A percentile compares a stretch with the other conserved stretches of the same genome.
These are phyloP conservation scores for Talaromyces amestolkiae DNA, from an alignment of 2,329 filamentous ascomycete species.

Conservation along the genomic window DNA sequence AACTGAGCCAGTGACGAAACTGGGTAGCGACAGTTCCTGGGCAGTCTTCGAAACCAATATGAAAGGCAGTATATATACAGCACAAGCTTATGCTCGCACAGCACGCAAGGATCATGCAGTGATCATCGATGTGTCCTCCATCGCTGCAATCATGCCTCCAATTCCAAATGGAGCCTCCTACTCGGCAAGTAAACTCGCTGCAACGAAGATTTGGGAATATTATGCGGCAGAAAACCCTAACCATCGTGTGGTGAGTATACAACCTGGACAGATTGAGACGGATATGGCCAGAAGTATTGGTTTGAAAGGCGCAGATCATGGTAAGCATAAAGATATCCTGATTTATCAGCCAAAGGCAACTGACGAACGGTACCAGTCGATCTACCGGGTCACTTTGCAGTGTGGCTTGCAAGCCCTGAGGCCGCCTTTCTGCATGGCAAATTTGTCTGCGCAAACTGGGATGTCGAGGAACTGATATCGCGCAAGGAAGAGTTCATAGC, in stretches of 20 bases:
- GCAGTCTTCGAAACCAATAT: not conserved
- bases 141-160: not conserved
- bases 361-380: not conserved
- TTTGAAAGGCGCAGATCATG: not conserved
- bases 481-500: conserved; percentile 1
- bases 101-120: not conserved
- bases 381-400: not conserved
- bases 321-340: not conserved
- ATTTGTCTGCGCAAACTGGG: conserved; percentile 4
- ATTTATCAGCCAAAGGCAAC: not conserved
- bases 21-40: not conserved
- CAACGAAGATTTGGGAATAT: not conserved
- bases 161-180: not conserved
- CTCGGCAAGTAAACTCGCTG: not conserved
- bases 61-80: not conserved
- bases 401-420: conserved; percentile 1
- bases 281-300: conserved; percentile 4
- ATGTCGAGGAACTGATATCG: conserved; percentile 5
- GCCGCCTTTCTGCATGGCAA: conserved; percentile 3
- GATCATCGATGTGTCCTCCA: not conserved
- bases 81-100: not conserved
- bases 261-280: not conserved
- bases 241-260: not conserved
- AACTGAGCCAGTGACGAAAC: not conserved
- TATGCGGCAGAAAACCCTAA: not conserved